A percentile compares a stretch with the other conserved stretches of the same genome.
Conservation (phyloP, 176 grass and related monocot species). For the Juncus inflexus region DNA sequence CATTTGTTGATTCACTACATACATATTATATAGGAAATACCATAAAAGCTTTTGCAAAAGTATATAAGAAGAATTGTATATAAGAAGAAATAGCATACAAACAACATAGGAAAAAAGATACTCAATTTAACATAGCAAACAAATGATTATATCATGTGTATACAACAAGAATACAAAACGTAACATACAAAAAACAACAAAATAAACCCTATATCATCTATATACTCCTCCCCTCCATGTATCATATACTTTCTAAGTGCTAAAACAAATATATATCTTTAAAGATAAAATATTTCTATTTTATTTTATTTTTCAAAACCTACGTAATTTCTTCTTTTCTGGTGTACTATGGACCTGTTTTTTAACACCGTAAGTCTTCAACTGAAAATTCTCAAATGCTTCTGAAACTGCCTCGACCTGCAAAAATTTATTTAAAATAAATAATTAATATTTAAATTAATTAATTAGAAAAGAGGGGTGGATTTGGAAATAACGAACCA, state of each 20-base stretch:
- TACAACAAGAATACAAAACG: too few species aligned
- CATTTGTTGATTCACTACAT: too few species aligned
- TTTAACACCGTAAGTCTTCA: slow-evolving; percentile 77
- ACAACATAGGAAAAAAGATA: too few species aligned
- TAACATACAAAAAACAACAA: too few species aligned
- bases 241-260: slow-evolving; percentile 10
- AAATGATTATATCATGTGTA: too few species aligned
- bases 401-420: slow-evolving; percentile 73
- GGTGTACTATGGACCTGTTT: slow-evolving; percentile 83
- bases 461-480: background rate
- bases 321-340: slow-evolving; percentile 55
- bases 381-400: slow-evolving; percentile 86
- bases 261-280: slow-evolving; percentile 8
- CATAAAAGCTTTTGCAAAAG: too few species aligned
- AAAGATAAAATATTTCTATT: background rate
- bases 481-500: slow-evolving; percentile 41
- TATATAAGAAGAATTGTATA: too few species aligned
- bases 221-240: slow-evolving; percentile 18
- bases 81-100: too few species aligned
- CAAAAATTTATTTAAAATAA: slow-evolving; percentile 7
- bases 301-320: slow-evolving; percentile 1
- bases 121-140: too few species aligned
- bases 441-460: background rate
- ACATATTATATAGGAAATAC: too few species aligned
- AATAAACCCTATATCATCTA: background rate